Percentiles rank a stretch among this genome's conserved stretches.
These are phyloP conservation scores for Neoascochyta sp. DNA, from an alignment of 2,329 filamentous ascomycete species.

Conservation along the genomic window DNA sequence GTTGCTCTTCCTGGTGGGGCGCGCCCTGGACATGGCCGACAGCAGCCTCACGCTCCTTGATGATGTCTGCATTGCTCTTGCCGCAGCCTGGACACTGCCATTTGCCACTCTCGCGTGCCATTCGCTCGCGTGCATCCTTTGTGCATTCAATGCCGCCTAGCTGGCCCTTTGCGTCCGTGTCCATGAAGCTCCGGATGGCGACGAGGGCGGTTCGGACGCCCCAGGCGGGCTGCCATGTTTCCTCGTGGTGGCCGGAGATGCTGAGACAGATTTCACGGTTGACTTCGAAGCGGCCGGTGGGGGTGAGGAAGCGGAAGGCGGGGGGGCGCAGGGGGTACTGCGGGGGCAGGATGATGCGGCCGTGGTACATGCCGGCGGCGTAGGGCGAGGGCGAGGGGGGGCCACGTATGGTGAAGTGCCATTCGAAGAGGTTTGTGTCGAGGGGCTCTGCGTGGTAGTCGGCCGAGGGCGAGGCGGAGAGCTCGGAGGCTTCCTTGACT, in stretches of 20 bases:
- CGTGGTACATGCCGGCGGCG: constrained; percentile 83
- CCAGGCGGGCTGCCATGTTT: constrained; percentile 99
- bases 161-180: constrained; percentile 81
- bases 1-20: constrained; percentile 42
- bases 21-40: constrained; percentile 47
- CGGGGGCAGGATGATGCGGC: constrained; percentile 84
- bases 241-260: constrained; percentile 93
- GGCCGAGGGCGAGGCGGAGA: constrained; percentile 72
- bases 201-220: constrained; percentile 84
- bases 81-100: constrained; percentile 71
- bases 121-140: constrained; percentile 58
- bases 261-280: constrained; percentile 96
- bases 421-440: constrained; percentile 91
- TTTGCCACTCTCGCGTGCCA: constrained; percentile 62
- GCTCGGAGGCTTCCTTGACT: constrained; percentile 89
- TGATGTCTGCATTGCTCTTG: constrained; percentile 68
- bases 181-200: constrained; percentile 85
- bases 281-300: constrained; percentile 87
- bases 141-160: constrained; percentile 81
- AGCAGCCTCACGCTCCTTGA: constrained; percentile 64
- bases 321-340: constrained; percentile 90
- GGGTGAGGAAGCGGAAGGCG: constrained; percentile 91
- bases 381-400: constrained; percentile 76
- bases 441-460: constrained; percentile 84
- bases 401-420: constrained; percentile 96